phyloP scores from a whole-genome alignment of 768 basidiomycete genomes.

The Hygrocybe punicea region DNA sequence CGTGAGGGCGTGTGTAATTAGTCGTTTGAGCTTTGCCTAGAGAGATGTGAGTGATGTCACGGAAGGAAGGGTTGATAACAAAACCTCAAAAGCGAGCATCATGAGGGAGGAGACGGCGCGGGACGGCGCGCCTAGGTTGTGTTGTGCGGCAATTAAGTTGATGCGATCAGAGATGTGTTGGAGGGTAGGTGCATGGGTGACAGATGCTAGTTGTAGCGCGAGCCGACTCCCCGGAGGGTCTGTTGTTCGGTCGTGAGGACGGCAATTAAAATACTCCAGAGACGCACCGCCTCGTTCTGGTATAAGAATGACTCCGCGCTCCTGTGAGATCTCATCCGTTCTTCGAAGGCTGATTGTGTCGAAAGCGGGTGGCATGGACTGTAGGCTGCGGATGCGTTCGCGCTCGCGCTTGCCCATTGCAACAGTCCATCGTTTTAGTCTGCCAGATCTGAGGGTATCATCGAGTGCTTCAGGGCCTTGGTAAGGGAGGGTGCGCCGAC shows the following conservation, averaged over 20 bases:
- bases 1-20: slow-evolving; percentile 76
- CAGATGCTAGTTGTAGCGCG: slow-evolving; percentile 69
- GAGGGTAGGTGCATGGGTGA: slow-evolving; percentile 66
- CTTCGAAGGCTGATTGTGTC: slow-evolving; percentile 46
- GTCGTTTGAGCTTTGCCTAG: slow-evolving; percentile 78
- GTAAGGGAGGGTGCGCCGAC: slow-evolving; percentile 70
- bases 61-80: slow-evolving; percentile 13
- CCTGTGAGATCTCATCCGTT: slow-evolving; percentile 68
- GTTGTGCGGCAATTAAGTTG: slow-evolving; percentile 77
- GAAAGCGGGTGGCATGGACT: slow-evolving; percentile 37
- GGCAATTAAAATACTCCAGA: background rate
- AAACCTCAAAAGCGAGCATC: slow-evolving; percentile 75
- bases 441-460: slow-evolving; percentile 53
- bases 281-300: slow-evolving; percentile 61
- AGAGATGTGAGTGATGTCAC: background rate
- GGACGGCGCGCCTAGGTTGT: slow-evolving; percentile 59
- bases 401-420: slow-evolving; percentile 71
- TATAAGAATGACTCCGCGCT: slow-evolving; percentile 63
- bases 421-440: slow-evolving; percentile 73
- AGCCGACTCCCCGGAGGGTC: slow-evolving; percentile 70
- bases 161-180: slow-evolving; percentile 78
- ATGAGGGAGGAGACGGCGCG: slow-evolving; percentile 64
- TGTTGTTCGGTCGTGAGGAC: slow-evolving; percentile 22
- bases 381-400: slow-evolving; percentile 58
- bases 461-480: slow-evolving; percentile 60